phyloP scores from a whole-genome alignment of 345 rosid genomes.

The Gynandropsis gynandra region DNA sequence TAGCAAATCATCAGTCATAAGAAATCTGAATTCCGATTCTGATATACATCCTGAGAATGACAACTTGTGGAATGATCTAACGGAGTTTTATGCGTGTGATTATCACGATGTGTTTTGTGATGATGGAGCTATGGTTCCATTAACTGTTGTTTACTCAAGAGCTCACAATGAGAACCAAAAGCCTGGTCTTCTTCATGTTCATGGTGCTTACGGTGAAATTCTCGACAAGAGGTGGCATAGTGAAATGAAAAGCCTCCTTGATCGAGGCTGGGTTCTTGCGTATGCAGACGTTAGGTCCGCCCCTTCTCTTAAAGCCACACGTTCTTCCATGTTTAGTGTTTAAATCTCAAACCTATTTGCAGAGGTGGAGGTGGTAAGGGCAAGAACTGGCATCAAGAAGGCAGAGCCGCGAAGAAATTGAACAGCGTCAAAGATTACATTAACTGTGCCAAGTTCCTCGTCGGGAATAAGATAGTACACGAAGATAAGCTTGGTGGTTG shows the following conservation, averaged over 20 bases:
- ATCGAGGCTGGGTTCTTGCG: slow-evolving; percentile 93
- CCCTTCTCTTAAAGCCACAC: not conserved
- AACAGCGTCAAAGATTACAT: slow-evolving; percentile 73
- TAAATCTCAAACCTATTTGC: slow-evolving; percentile 15
- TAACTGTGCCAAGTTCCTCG: slow-evolving; percentile 68
- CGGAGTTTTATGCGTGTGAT: slow-evolving; percentile 86
- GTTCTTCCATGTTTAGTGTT: slow-evolving; percentile 3
- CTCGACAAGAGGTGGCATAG: slow-evolving; percentile 87
- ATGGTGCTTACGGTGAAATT: slow-evolving; percentile 92
- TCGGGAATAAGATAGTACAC: slow-evolving; percentile 55
- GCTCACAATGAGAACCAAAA: slow-evolving; percentile 36
- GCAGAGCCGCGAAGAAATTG: slow-evolving; percentile 55
- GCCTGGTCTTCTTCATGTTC: slow-evolving; percentile 83
- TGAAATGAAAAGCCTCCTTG: slow-evolving; percentile 95
- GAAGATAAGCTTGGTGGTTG: slow-evolving; percentile 76
- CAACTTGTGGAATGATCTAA: slow-evolving; percentile 86
- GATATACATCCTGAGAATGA: slow-evolving; percentile 45
- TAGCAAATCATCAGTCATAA: slow-evolving; percentile 30
- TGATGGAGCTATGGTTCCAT: slow-evolving; percentile 72
- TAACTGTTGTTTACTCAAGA: slow-evolving; percentile 66
- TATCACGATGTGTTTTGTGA: slow-evolving; percentile 51
- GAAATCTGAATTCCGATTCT: slow-evolving; percentile 25
- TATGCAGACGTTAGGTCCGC: slow-evolving; percentile 95
- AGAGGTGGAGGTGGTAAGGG: slow-evolving; percentile 96
- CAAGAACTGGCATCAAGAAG: slow-evolving; percentile 73